Evolutionary conservation across 768 basidiomycete genomes (phyloP).

Genomic region (Floccularia luteovirens): DNA sequence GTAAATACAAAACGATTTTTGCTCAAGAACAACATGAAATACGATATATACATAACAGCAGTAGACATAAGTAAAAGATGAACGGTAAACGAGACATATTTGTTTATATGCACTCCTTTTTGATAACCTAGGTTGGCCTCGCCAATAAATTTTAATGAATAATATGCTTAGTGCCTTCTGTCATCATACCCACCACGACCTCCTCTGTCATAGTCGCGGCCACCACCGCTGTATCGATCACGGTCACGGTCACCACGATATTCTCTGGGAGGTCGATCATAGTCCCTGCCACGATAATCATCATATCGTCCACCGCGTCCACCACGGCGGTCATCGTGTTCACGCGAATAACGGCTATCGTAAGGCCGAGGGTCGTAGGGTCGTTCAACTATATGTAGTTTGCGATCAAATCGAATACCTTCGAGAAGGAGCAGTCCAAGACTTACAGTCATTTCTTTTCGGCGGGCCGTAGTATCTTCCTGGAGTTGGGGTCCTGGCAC

Average conservation of each 20-base stretch:
- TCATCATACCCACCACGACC: constrained; percentile 26
- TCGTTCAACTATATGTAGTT: constrained; percentile 56
- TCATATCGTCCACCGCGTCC: constrained; percentile 36
- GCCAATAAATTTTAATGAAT: too few relatives aligned
- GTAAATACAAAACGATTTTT: too few relatives aligned
- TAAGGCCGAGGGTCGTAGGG: constrained; percentile 91
- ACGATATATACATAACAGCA: too few relatives aligned
- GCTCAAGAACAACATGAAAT: too few relatives aligned
- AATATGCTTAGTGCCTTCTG: constrained; percentile 22
- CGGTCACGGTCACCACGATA: constrained; percentile 29
- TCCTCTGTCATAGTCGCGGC: constrained; percentile 6
- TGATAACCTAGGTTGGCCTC: too few relatives aligned
- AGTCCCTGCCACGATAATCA: constrained; percentile 40
- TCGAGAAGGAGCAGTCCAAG: too few relatives aligned
- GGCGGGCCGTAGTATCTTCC: constrained; percentile 93
- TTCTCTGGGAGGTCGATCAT: constrained; percentile 37
- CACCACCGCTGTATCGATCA: constrained; percentile 19
- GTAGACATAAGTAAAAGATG: too few relatives aligned
- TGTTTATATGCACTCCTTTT: too few relatives aligned
- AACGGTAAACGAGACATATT: too few relatives aligned
- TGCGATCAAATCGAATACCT: too few relatives aligned
- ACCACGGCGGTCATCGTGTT: constrained; percentile 49
- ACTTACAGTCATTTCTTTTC: constrained; percentile 63
- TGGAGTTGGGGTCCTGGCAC: constrained; percentile 89
- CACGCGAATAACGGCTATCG: constrained; percentile 77